These are phyloP conservation scores for Pythium rishiriense DNA, from an alignment of 352 stramenopile species.

Conservation along the genomic window DNA sequence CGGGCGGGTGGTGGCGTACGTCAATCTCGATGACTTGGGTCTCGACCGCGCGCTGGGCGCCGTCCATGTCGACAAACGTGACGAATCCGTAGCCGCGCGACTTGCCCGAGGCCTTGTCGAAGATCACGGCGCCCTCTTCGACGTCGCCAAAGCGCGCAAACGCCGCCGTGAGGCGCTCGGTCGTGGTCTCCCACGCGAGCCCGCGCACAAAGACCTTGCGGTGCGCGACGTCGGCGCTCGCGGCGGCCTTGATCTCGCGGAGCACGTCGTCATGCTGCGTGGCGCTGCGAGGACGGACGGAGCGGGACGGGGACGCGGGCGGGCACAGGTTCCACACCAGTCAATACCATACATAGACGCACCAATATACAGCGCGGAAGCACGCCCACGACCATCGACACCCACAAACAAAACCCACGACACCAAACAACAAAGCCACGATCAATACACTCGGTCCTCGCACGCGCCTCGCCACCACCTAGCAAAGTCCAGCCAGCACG, in stretches of 20 bases:
- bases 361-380: conserved; percentile 3
- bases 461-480: background rate
- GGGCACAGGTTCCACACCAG: background rate
- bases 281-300: conserved; percentile 34
- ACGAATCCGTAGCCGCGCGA: conserved; percentile 68
- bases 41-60: conserved; percentile 45
- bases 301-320: background rate
- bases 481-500: background rate
- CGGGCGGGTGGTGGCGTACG: conserved; percentile 45
- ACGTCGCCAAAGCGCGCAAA: conserved; percentile 62
- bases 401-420: conserved; percentile 23
- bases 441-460: conserved; percentile 1
- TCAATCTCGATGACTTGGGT: conserved; percentile 58
- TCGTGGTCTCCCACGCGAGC: conserved; percentile 59
- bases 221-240: conserved; percentile 51
- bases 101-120: conserved; percentile 61
- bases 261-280: conserved; percentile 59
- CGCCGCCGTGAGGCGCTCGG: conserved; percentile 42
- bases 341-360: conserved; percentile 6
- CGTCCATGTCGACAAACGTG: conserved; percentile 68
- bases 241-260: conserved; percentile 57
- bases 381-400: conserved; percentile 1
- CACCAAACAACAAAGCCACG: conserved; percentile 5
- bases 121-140: conserved; percentile 60
- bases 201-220: conserved; percentile 74